Conservation (phyloP, 495 filamentous ascomycete genomes). For the Physcia stellaris region DNA sequence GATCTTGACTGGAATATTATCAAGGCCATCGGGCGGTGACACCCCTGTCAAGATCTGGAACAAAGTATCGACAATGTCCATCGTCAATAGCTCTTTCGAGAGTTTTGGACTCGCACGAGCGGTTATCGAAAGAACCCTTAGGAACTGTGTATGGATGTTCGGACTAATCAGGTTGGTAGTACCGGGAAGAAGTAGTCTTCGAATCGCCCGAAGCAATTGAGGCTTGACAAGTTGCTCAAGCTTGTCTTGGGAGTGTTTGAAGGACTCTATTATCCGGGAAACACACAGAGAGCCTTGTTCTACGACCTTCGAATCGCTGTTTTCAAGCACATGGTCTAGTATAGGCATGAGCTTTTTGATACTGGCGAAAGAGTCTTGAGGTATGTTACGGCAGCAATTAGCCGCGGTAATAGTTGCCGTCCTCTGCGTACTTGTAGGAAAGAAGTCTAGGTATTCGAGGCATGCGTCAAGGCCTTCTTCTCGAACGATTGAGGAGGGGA, state of each 20-base stretch:
- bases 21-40: conserved; percentile 68
- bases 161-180: conserved; percentile 92
- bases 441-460: conserved; percentile 90
- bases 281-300: conserved; percentile 95
- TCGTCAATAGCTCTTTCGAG: conserved; percentile 83
- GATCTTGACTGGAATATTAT: conserved; percentile 76
- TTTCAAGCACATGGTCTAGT: conserved; percentile 73
- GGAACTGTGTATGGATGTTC: conserved; percentile 93
- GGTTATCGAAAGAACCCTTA: conserved; percentile 76
- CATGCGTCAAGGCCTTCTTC: conserved; percentile 93
- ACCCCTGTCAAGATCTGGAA: conserved; percentile 97
- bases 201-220: conserved; percentile 70
- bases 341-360: conserved; percentile 93
- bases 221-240: conserved; percentile 84
- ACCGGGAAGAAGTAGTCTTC: conserved; percentile 84
- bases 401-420: conserved; percentile 95
- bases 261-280: conserved; percentile 93
- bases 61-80: conserved; percentile 94
- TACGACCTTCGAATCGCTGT: conserved; percentile 90
- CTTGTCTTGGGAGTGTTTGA: conserved; percentile 71
- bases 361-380: conserved; percentile 79
- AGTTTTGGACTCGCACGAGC: conserved; percentile 76
- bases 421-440: conserved; percentile 90
- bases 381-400: conserved; percentile 94
- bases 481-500: conserved; percentile 87